Evolutionary conservation across 768 basidiomycete genomes (phyloP), one percentile per base, ranked within the genome.

Genomic region (Termitomyces sp.): DNA sequence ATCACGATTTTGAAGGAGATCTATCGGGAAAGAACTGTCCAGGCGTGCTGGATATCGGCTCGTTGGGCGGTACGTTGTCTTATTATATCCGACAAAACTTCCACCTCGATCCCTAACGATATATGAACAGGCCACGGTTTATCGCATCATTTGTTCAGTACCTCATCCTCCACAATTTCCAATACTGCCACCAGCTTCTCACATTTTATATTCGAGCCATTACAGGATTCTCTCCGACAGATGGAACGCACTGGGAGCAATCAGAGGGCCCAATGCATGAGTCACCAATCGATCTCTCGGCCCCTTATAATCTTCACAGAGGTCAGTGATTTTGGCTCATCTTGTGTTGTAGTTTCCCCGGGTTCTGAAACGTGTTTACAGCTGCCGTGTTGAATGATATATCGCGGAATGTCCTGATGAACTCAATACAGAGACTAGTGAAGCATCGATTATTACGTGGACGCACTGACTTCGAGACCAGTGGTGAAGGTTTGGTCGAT

Each of bases 1-100:
- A 2, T 49, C 48, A 17, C 9, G 14, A 6, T 49, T 32, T 32
- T 49, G 32, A 17, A 17, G 17, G 12, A 51, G 12, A 17, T 12
- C 31, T 47, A 29, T 25, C 4, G 57, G 57, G 15, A 36, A 38
- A 31, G 57, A 57, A 49, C 57, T 57, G 49, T 20, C 15, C 12
- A 51, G 25, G 25, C 57, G 57, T 11, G 57, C 57, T 25, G 31
- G 6, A 34, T 59, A 59, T 34, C 51, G 57, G 57, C 38, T 59
- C 12, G 5, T 25, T 40, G 57, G 57, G 15, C 3, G 57, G 57
- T 50, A 51, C 4, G 57, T 38, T 25, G 20, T 9, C 11, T 52
- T 20, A 29, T 6, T 12, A 8, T 7, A 46, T 20, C 9, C 38
- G 5, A 45, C 31, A 11, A 11, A 2, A 45, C 8, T 25, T 20